Conservation (phyloP, 352 stramenopile species). For the Saprolegnia diclina region DNA sequence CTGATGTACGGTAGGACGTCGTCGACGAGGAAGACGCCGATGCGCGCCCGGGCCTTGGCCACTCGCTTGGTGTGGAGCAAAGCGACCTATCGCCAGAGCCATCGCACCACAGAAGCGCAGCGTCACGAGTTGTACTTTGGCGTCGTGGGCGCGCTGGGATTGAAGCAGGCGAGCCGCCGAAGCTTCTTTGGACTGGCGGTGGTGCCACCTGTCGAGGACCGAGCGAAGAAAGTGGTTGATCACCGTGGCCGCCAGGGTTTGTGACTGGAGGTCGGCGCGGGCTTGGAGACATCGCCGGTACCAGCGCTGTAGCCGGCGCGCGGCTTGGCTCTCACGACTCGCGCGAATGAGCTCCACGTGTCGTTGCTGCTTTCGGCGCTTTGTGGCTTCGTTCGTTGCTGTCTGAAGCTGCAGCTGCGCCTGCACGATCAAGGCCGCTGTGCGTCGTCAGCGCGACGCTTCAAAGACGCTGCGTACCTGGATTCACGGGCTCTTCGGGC, state of each 20-base stretch:
- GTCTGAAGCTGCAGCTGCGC: neutral
- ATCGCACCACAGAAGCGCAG: neutral
- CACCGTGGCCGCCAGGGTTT: neutral
- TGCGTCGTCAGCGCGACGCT: too few species aligned
- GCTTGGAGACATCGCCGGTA: neutral
- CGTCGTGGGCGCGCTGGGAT: constrained; percentile 7
- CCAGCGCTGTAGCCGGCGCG: constrained; percentile 4
- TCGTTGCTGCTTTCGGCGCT: neutral
- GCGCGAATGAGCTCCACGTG: neutral
- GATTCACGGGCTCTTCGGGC: too few species aligned
- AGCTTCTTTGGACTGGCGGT: neutral
- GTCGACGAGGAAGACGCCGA: constrained; percentile 28
- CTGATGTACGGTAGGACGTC: constrained; percentile 1
- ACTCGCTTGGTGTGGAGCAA: constrained; percentile 10
- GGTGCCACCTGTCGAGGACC: neutral
- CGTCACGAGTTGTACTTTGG: constrained; percentile 10
- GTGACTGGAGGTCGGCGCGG: neutral
- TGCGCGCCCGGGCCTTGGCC: constrained; percentile 13
- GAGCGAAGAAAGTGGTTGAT: constrained; percentile 12
- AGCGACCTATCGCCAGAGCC: neutral
- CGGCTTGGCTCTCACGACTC: neutral
- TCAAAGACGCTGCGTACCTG: neutral
- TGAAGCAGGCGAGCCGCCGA: neutral
- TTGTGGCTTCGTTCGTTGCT: neutral
- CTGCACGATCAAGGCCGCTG: too few species aligned